phyloP scores from a whole-genome alignment of 2,329 filamentous ascomycete genomes.

The Penicillium sp. region DNA sequence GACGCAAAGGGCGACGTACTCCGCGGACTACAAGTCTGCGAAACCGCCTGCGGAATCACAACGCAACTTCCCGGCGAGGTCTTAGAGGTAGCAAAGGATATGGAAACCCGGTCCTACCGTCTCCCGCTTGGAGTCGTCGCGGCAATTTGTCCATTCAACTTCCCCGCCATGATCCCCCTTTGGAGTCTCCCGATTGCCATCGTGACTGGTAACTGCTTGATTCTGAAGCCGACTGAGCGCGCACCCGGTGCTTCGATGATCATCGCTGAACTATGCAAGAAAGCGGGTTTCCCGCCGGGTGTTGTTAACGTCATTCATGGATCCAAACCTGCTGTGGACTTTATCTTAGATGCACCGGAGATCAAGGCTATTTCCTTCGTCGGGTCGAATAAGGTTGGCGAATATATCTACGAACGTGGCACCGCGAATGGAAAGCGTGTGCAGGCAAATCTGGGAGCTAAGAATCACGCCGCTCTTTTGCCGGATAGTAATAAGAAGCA shows the following conservation, averaged over 20 bases:
- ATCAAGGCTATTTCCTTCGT: constrained; percentile 68
- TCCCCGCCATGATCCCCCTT: constrained; percentile 41
- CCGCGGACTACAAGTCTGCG: constrained; percentile 62
- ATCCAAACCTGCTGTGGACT: constrained; percentile 59
- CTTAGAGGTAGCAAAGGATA: constrained; percentile 63
- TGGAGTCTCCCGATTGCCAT: constrained; percentile 5
- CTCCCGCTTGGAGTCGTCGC: constrained; percentile 62
- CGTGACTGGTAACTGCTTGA: constrained; percentile 53
- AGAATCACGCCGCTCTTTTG: not conserved
- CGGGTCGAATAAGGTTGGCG: constrained; percentile 64
- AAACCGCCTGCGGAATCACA: constrained; percentile 64
- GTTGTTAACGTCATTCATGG: constrained; percentile 4
- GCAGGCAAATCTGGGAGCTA: constrained; percentile 1
- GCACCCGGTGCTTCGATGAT: constrained; percentile 62
- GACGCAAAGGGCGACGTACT: constrained; percentile 64
- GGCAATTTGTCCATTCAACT: constrained; percentile 65
- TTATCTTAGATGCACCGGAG: constrained; percentile 63
- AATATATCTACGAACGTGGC: constrained; percentile 63
- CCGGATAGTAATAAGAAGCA: constrained; percentile 6
- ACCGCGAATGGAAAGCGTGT: constrained; percentile 56
- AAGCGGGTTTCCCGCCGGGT: constrained; percentile 49
- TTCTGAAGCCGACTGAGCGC: constrained; percentile 62
- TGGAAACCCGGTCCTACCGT: constrained; percentile 63
- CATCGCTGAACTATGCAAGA: constrained; percentile 56
- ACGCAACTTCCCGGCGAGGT: constrained; percentile 62